phyloP scores from a whole-genome alignment of 352 stramenopile genomes.

The Globisporangium cederbergense region DNA sequence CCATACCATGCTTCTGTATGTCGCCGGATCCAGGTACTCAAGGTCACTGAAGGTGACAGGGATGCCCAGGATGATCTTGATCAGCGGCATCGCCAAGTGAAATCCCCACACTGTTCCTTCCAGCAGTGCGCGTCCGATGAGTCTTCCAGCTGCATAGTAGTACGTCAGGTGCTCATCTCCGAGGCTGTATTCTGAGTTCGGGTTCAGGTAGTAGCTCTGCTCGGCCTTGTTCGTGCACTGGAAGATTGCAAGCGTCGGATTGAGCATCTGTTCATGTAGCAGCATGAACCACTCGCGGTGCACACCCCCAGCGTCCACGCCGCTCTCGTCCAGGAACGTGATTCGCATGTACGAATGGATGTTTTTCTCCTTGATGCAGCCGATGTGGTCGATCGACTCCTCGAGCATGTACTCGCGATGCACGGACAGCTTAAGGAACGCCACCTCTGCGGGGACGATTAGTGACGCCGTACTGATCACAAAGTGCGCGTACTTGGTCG shows the following conservation, averaged over 20 bases:
- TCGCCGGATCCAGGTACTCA: conserved; percentile 37
- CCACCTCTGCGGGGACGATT: conserved; percentile 35
- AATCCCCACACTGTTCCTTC: conserved; percentile 91
- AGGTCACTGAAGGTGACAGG: conserved; percentile 87
- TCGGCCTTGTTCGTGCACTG: conserved; percentile 55
- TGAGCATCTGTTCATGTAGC: conserved; percentile 66
- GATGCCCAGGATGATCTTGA: conserved; percentile 97
- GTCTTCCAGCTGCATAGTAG: conserved; percentile 54
- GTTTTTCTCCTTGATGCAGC: conserved; percentile 48
- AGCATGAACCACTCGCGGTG: conserved; percentile 88
- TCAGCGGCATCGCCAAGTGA: conserved; percentile 92
- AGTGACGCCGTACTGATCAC: conserved; percentile 33
- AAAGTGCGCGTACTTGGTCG: conserved; percentile 49
- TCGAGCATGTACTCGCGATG: conserved; percentile 53
- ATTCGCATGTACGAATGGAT: conserved; percentile 67
- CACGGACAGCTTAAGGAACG: conserved; percentile 47
- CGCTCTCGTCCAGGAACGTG: conserved; percentile 78
- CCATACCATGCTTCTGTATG: conserved; percentile 49
- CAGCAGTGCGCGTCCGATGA: conserved; percentile 57
- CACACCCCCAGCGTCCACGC: conserved; percentile 83
- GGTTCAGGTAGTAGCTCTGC: conserved; percentile 60
- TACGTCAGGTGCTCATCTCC: conserved; percentile 61
- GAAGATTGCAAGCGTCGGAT: too few relatives aligned
- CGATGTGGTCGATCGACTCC: conserved; percentile 61
- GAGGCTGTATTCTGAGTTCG: conserved; percentile 42